Percentiles rank a stretch among this genome's conserved stretches.
These are phyloP conservation scores for Borealophlyctis nickersoniae DNA, from an alignment of 192 early-diverging fungal species.

Conservation along the genomic window DNA sequence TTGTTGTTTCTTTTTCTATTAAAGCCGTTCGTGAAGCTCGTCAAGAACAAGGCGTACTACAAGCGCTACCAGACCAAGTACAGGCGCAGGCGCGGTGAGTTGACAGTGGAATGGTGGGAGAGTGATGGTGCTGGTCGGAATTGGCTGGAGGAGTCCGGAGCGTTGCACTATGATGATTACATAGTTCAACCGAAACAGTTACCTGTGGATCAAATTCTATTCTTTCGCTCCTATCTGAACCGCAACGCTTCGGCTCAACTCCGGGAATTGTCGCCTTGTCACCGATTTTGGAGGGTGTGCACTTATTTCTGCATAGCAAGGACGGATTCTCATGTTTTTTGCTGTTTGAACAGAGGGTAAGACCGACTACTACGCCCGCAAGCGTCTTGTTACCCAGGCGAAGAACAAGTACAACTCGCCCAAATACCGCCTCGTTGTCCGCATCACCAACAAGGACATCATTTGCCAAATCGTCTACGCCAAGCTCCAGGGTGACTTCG, in stretches of 20 bases:
- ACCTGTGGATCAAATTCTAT: constrained; percentile 47
- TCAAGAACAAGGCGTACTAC: constrained; percentile 99
- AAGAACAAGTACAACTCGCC: constrained; percentile 99
- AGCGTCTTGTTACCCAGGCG: constrained; percentile 97
- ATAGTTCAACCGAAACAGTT: constrained; percentile 78
- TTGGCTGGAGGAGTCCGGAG: neutral
- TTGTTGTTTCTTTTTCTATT: neutral
- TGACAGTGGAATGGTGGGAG: too few relatives aligned
- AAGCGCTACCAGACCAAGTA: constrained; percentile 99
- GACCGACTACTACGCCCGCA: constrained; percentile 99
- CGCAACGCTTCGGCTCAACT: neutral
- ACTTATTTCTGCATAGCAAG: neutral
- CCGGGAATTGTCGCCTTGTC: too few relatives aligned
- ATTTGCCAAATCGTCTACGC: constrained; percentile 97
- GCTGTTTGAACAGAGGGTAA: constrained; percentile 82
- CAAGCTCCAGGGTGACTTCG: constrained; percentile 96
- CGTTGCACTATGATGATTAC: constrained; percentile 60
- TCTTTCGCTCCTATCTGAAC: constrained; percentile 93
- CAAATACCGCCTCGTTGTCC: constrained; percentile 99
- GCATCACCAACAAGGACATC: constrained; percentile 98
- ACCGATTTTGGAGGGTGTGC: too few relatives aligned
- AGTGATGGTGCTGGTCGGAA: neutral
- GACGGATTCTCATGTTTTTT: neutral
- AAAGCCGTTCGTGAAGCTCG: constrained; percentile 62
- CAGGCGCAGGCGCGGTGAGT: constrained; percentile 93